A percentile compares a stretch with the other conserved stretches of the same genome.
Evolutionary conservation across 192 early-diverging fungal genomes (phyloP).

Genomic region (Allomyces arbusculus): DNA sequence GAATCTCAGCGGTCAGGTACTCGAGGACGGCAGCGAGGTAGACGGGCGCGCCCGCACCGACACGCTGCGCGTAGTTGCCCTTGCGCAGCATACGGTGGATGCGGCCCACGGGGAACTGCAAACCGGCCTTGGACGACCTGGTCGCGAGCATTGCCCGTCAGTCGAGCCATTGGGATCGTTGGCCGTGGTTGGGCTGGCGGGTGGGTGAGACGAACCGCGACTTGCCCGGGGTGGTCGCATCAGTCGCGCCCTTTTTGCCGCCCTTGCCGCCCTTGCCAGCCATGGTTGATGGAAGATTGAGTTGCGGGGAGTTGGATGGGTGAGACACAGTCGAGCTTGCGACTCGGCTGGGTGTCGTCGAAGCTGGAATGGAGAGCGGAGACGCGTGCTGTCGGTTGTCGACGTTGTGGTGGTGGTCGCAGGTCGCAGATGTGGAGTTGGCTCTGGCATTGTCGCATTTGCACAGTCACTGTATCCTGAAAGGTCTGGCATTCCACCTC

Average conservation of each 20-base stretch:
- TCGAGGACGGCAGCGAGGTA: conserved; percentile 13
- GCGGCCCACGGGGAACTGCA: conserved; percentile 13
- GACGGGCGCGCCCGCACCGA: conserved; percentile 15
- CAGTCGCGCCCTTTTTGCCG: neutral
- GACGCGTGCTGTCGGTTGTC: no score
- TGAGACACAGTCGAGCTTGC: no score
- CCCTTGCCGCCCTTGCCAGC: neutral
- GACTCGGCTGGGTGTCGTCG: no score
- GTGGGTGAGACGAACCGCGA: neutral
- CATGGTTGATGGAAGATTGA: neutral
- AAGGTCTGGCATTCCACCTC: no score
- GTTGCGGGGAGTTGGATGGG: no score
- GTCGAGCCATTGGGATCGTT: neutral
- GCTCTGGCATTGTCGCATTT: no score
- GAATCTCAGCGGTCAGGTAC: conserved; percentile 13
- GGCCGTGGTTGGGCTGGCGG: neutral
- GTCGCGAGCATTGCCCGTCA: neutral
- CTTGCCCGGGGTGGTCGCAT: neutral
- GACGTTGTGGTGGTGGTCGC: no score
- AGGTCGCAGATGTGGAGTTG: no score
- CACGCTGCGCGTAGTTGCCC: conserved; percentile 15
- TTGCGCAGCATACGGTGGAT: conserved; percentile 13
- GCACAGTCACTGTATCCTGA: no score
- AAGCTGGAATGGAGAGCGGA: no score
- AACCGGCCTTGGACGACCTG: conserved; percentile 3